Evolutionary conservation across 108 stramenopile species (phyloP).

Genomic region (Discostella stelligeroides): DNA sequence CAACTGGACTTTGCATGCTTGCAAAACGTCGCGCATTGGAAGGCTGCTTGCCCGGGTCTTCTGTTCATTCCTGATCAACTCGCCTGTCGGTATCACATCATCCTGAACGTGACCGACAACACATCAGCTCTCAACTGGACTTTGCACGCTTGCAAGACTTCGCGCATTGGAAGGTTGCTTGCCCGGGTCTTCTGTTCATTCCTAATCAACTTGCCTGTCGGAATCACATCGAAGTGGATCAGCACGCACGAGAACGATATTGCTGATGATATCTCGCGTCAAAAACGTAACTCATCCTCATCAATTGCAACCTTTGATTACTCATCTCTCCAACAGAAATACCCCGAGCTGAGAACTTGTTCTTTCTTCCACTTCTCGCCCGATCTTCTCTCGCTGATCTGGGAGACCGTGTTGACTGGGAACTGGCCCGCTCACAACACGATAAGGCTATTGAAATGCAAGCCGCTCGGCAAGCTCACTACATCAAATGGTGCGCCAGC

Average conservation of each 20-base stretch:
- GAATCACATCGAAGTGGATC: slow-evolving; percentile 14
- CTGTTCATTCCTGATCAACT: slow-evolving; percentile 10
- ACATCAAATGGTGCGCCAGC: not conserved
- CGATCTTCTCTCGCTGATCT: slow-evolving; percentile 7
- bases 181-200: slow-evolving; percentile 8
- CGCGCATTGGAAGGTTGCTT: slow-evolving; percentile 1
- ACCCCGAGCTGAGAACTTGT: slow-evolving; percentile 10
- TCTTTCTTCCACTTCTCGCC: slow-evolving; percentile 2
- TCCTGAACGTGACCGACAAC: slow-evolving; percentile 15
- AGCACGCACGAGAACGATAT: not conserved
- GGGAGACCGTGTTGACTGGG: slow-evolving; percentile 10
- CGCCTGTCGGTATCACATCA: too few relatives aligned
- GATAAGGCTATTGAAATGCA: not conserved
- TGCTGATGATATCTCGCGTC: slow-evolving; percentile 33
- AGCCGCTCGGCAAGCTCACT: slow-evolving; percentile 12
- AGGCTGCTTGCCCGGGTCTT: slow-evolving; percentile 5
- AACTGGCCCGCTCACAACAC: slow-evolving; percentile 8
- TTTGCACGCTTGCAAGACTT: not conserved
- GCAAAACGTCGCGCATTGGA: slow-evolving; percentile 4
- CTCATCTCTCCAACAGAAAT: slow-evolving; percentile 21
- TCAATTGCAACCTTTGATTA: not conserved
- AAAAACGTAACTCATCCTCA: not conserved
- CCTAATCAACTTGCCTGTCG: slow-evolving; percentile 12
- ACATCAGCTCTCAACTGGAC: slow-evolving; percentile 9
- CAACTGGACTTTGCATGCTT: slow-evolving; percentile 8